Evolutionary conservation across 169 alveolate genomes (phyloP).

Genomic region (Plasmodium gaboni): DNA sequence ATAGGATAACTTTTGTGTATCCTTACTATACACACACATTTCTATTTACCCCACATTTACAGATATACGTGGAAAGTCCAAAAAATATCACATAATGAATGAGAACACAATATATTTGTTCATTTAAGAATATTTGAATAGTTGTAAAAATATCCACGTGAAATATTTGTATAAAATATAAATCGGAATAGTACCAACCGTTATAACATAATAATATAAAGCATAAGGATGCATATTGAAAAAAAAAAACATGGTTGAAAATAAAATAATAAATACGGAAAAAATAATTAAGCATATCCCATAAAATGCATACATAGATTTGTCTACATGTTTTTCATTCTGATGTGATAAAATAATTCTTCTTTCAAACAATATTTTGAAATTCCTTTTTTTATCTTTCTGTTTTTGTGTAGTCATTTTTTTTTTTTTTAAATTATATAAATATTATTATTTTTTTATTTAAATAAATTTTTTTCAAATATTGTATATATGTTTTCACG

Average conservation of each 20-base stretch:
- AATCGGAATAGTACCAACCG: slow-evolving; percentile 60
- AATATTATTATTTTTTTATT: not conserved
- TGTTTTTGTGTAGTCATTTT: slow-evolving; percentile 34
- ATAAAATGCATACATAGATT: slow-evolving; percentile 55
- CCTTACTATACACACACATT: not conserved
- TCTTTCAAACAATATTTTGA: slow-evolving; percentile 61
- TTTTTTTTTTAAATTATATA: not conserved
- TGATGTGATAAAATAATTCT: slow-evolving; percentile 62
- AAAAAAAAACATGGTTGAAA: slow-evolving; percentile 60
- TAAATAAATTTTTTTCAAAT: slow-evolving; percentile 60
- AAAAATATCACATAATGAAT: not conserved
- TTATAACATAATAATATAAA: slow-evolving; percentile 47
- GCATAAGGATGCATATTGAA: slow-evolving; percentile 76
- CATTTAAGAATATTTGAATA: slow-evolving; percentile 60
- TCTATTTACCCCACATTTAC: not conserved
- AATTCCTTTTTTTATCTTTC: slow-evolving; percentile 58
- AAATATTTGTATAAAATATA: slow-evolving; percentile 57
- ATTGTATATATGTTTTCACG: slow-evolving; percentile 63
- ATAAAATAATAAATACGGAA: slow-evolving; percentile 15
- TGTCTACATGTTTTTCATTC: slow-evolving; percentile 46
- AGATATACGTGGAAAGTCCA: slow-evolving; percentile 37
- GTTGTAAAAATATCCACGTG: slow-evolving; percentile 68
- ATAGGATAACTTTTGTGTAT: not conserved
- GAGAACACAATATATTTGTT: not conserved
- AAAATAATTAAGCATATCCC: slow-evolving; percentile 61